phyloP scores from a whole-genome alignment of 108 stramenopile genomes.

The Thalassiosira profunda region DNA sequence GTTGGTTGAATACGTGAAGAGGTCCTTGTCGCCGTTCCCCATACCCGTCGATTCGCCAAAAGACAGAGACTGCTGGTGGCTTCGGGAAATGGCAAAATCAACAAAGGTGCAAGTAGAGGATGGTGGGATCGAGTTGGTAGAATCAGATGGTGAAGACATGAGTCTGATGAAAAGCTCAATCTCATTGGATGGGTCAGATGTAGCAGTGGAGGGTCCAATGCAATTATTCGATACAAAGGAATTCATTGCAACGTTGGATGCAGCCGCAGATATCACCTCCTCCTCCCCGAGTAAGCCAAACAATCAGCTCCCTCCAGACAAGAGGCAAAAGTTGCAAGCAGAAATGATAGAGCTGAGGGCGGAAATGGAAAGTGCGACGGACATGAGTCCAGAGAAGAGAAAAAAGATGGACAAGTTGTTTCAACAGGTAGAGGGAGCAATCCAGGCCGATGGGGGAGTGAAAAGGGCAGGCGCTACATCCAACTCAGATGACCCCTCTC shows the following conservation, averaged over 20 bases:
- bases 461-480: neutral
- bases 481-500: neutral
- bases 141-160: no score
- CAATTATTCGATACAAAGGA: no score
- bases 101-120: conserved; percentile 1
- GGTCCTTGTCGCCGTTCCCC: neutral
- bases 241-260: no score
- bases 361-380: neutral
- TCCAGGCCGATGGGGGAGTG: neutral
- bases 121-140: no score
- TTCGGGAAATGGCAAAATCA: conserved; percentile 8
- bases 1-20: neutral
- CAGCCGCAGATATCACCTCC: no score
- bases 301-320: no score
- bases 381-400: neutral
- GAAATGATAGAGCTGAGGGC: neutral
- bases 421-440: neutral
- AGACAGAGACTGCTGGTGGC: conserved; percentile 15
- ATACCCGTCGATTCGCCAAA: neutral
- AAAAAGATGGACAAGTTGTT: neutral
- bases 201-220: no score
- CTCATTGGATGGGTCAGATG: no score
- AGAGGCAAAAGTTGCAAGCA: no score
- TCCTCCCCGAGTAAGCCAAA: no score
- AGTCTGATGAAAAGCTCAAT: no score